A percentile compares a stretch with the other conserved stretches of the same genome.
Conservation (phyloP, 1,139 yeast species). For the Hyphopichia buzzinii region DNA sequence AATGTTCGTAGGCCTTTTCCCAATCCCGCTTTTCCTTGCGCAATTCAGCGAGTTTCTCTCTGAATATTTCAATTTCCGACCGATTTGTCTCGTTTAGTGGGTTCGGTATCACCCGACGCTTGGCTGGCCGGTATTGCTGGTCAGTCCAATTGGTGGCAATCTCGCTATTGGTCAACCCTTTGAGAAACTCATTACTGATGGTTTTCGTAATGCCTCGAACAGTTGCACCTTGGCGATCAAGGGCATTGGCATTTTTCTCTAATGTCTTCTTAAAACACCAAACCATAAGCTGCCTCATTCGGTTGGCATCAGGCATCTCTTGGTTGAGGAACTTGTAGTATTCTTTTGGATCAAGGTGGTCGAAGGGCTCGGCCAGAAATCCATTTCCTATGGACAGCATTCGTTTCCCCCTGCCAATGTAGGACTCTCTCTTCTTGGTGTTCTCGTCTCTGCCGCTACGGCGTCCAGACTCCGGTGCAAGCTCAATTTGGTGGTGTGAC, state of each 20-base stretch:
- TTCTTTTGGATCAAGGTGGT: slow-evolving; percentile 54
- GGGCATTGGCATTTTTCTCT: slow-evolving; percentile 17
- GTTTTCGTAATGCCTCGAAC: slow-evolving; percentile 57
- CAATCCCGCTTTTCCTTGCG: slow-evolving; percentile 50
- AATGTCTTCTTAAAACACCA: slow-evolving; percentile 64
- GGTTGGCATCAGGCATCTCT: slow-evolving; percentile 67
- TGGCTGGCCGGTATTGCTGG: slow-evolving; percentile 16
- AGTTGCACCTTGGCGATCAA: slow-evolving; percentile 15
- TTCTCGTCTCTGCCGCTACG: neutral
- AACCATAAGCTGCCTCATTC: slow-evolving; percentile 64
- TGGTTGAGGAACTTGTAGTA: slow-evolving; percentile 63
- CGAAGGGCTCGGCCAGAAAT: slow-evolving; percentile 65
- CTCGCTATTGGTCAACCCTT: slow-evolving; percentile 57
- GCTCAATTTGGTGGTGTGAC: slow-evolving; percentile 22
- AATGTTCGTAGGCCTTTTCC: slow-evolving; percentile 31
- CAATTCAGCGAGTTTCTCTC: slow-evolving; percentile 42
- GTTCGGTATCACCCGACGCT: slow-evolving; percentile 46
- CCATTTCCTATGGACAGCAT: slow-evolving; percentile 78
- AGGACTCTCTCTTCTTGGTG: slow-evolving; percentile 45
- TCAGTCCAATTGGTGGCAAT: slow-evolving; percentile 61
- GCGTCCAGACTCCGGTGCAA: slow-evolving; percentile 1
- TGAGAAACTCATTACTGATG: slow-evolving; percentile 61
- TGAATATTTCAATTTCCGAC: slow-evolving; percentile 44
- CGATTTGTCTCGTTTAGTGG: slow-evolving; percentile 54
- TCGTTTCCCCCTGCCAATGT: slow-evolving; percentile 64